phyloP scores from a whole-genome alignment of 2,329 filamentous ascomycete genomes.

The Stachybotrys echinatus region DNA sequence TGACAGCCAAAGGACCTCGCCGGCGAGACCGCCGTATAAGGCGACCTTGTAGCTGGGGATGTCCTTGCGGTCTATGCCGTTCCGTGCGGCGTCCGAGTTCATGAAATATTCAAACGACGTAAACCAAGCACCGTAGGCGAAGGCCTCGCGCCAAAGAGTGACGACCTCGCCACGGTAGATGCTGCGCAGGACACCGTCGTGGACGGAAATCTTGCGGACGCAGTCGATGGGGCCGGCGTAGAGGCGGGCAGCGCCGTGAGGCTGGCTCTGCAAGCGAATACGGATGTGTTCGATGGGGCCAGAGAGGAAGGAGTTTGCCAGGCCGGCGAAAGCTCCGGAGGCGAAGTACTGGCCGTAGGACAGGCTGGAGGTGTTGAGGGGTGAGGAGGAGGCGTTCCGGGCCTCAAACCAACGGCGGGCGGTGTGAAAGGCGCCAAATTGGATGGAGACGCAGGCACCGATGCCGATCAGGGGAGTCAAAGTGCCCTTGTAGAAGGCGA shows the following conservation, averaged over 20 bases:
- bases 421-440: conserved; percentile 95
- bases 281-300: conserved; percentile 94
- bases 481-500: conserved; percentile 98
- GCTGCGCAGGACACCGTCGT: conserved; percentile 60
- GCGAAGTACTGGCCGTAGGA: conserved; percentile 84
- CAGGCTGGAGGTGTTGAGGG: conserved; percentile 48
- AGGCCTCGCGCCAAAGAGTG: conserved; percentile 81
- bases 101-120: conserved; percentile 93
- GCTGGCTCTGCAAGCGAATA: conserved; percentile 93
- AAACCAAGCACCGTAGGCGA: conserved; percentile 96
- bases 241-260: conserved; percentile 72
- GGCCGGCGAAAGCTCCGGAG: conserved; percentile 84
- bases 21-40: conserved; percentile 85
- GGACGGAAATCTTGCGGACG: conserved; percentile 70
- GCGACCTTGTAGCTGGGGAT: conserved; percentile 83
- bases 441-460: conserved; percentile 94
- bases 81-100: conserved; percentile 79
- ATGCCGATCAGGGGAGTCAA: conserved; percentile 92
- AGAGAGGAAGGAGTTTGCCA: conserved; percentile 84
- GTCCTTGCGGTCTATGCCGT: conserved; percentile 67
- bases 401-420: conserved; percentile 82
- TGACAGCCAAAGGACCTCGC: conserved; percentile 86
- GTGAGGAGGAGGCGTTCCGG: conserved; percentile 62
- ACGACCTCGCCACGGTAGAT: conserved; percentile 86
- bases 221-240: conserved; percentile 88